These are phyloP conservation scores for Dimocarpus longan DNA, from an alignment of 345 rosid genomes.

Conservation along the genomic window DNA sequence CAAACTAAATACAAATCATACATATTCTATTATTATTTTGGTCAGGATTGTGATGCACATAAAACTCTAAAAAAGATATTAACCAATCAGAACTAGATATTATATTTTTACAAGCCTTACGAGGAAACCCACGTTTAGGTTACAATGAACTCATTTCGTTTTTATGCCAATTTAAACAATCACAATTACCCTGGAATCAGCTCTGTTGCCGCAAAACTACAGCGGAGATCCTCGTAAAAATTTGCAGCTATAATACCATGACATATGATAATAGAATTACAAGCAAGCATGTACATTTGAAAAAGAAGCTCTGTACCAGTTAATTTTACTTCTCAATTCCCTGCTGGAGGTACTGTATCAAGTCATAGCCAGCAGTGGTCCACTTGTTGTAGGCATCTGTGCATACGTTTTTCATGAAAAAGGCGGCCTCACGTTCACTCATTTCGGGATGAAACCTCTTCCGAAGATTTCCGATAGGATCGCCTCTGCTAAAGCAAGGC, in stretches of 20 bases:
- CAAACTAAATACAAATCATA: no score
- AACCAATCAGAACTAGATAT: neutral
- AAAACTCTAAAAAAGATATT: neutral
- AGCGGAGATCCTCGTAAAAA: constrained; percentile 29
- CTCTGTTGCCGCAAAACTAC: constrained; percentile 11
- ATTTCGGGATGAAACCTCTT: constrained; percentile 96
- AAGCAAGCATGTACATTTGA: constrained; percentile 39
- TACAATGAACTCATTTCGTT: constrained; percentile 17
- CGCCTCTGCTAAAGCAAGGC: constrained; percentile 97
- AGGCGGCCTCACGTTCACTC: constrained; percentile 98
- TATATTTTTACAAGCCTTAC: constrained; percentile 29
- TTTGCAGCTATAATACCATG: constrained; percentile 2
- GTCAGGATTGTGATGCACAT: neutral
- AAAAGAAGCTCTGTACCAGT: neutral
- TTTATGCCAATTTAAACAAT: constrained; percentile 15
- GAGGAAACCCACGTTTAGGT: constrained; percentile 24
- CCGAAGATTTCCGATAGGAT: constrained; percentile 94
- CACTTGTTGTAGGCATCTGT: constrained; percentile 95
- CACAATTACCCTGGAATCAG: neutral
- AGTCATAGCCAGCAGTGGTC: constrained; percentile 94
- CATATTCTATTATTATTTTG: neutral
- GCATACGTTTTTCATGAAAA: constrained; percentile 81
- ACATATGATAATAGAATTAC: constrained; percentile 21
- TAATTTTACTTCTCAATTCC: constrained; percentile 81
- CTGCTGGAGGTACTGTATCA: constrained; percentile 94